Evolutionary conservation across 371 early-diverging fungal species (phyloP), one percentile per base, ranked within the genome.

Genomic region (Saksenaea vasiformis): DNA sequence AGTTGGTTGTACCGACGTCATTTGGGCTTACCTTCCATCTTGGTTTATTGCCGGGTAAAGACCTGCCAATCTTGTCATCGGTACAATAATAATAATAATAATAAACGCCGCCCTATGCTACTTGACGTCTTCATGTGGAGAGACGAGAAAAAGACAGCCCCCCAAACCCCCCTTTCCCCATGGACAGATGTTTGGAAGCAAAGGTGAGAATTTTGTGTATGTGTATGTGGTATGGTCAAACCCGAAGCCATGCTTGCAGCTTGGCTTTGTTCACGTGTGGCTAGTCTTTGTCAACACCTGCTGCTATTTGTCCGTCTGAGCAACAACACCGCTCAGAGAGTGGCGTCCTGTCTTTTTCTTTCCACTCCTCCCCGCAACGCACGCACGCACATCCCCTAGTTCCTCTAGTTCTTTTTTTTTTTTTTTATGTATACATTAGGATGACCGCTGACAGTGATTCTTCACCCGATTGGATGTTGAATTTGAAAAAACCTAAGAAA

Each of bases 201-300:
- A n/a, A n/a, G n/a, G 38, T 15, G 38, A 38, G 15, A 38, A 15
- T 38, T 10, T 13, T 38, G 38, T 38, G 38, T 38, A 15, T 38
- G 38, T 38, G 38, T 10, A 10, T 3, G 17, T 47, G 7, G 17
- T n/a, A 11, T n/a, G 10, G 10, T 9, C 22, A 19, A 47, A n/a
- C 22, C 51, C 51, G 51, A 47, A 47, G 22, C 51, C 51, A 47
- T 47, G 51, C 51, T 47, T 47, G 51, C 51, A 47, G 51, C 51
- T 47, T 47, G 51, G 51, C 51, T 47, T 19, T 19, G 51, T 47
- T 47, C 51, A 47, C 51, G 51, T 47, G 51, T 47, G 19, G 22
- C 22, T 19, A 9, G 10, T 47, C 24, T 47, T 17, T 47, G 51
- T 22, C 51, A 17, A 47, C 17, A 47, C 17, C 22, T 19, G 7